Evolutionary conservation across 177 flowering plant species (phyloP).

Genomic region (Telopea speciosissima): DNA sequence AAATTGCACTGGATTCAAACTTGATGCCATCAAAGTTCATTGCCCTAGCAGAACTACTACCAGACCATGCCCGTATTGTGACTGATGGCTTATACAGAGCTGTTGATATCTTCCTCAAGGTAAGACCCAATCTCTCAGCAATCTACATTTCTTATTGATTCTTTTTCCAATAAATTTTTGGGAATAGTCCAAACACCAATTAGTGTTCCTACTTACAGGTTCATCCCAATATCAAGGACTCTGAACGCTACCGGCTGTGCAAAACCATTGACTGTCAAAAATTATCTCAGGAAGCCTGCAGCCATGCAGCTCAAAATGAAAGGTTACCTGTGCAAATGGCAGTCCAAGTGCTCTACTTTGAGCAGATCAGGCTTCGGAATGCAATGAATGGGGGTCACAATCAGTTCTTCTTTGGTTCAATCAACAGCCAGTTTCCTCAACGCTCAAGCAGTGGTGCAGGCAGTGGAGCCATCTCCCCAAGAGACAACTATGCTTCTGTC

Average conservation of each 20-base stretch:
- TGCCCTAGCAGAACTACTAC: slow-evolving; percentile 81
- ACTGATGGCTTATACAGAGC: slow-evolving; percentile 89
- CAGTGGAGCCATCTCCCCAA: slow-evolving; percentile 93
- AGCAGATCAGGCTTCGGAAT: slow-evolving; percentile 85
- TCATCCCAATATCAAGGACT: slow-evolving; percentile 86
- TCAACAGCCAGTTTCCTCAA: slow-evolving; percentile 63
- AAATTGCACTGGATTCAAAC: slow-evolving; percentile 78
- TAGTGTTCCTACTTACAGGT: slow-evolving; percentile 38
- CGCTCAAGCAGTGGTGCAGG: slow-evolving; percentile 82
- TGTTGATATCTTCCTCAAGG: slow-evolving; percentile 91
- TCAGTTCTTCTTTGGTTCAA: slow-evolving; percentile 77
- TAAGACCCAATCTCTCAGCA: slow-evolving; percentile 15
- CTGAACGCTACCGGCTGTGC: slow-evolving; percentile 86
- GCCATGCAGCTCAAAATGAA: slow-evolving; percentile 98
- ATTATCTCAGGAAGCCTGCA: slow-evolving; percentile 97
- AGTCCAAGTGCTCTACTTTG: slow-evolving; percentile 92
- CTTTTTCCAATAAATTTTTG: neutral
- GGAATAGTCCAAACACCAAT: neutral
- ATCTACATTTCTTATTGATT: neutral
- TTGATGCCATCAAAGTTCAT: slow-evolving; percentile 66
- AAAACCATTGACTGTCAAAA: slow-evolving; percentile 92
- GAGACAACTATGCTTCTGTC: slow-evolving; percentile 96
- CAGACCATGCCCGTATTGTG: slow-evolving; percentile 84
- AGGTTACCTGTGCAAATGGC: slow-evolving; percentile 95
- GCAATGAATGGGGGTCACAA: slow-evolving; percentile 87